Evolutionary conservation across 2,329 filamentous ascomycete species (phyloP), one percentile per base, ranked within the genome.

Genomic region (Blastomyces emzantsi): DNA sequence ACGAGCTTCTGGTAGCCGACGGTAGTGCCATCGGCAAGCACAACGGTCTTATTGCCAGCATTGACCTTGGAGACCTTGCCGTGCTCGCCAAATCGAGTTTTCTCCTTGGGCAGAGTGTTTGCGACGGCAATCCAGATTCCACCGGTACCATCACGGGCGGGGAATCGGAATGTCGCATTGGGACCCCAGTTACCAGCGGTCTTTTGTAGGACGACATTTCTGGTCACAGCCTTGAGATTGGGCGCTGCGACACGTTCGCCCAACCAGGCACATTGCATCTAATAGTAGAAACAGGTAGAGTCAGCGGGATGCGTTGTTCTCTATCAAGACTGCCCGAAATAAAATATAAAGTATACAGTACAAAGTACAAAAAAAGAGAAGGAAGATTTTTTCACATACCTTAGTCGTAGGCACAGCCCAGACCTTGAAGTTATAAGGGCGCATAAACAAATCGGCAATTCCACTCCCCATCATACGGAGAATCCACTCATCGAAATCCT

Each of bases 261-360:
- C 67, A 97, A 89, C 94, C 94, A 99, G 77, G 88, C 82, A 79
- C 92, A 96, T 90, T 97, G 94, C 94, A 99, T 99, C 92, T 96
- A 69, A 41, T 41, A 3, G 28, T 15, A 39, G 17, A 3, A 25
- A 11, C 45, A 11, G 22, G 39, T 60, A n/a, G 47, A 57, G 36
- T 52, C 39, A 56, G 39, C 43, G 6, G 19, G 52, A 55, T 9
- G 8, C 4, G 15, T 15, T 13, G 11, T 22, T 15, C 1, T 47
- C 3, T 8, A 22, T 47, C n/a, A 47, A 47, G n/a, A 47, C n/a
- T 25, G 0, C 3, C 28, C 28, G n/a, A 47, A n/a, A 47, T 7
- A n/a, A n/a, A 9, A 9, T 1, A 7, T 1, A n/a, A 6, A 3
- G 28, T 30, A 30, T 30, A n/a, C n/a, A 30, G 4, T 30, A 4